Conservation (phyloP, 805 yeast species). For the Candida maesae region DNA sequence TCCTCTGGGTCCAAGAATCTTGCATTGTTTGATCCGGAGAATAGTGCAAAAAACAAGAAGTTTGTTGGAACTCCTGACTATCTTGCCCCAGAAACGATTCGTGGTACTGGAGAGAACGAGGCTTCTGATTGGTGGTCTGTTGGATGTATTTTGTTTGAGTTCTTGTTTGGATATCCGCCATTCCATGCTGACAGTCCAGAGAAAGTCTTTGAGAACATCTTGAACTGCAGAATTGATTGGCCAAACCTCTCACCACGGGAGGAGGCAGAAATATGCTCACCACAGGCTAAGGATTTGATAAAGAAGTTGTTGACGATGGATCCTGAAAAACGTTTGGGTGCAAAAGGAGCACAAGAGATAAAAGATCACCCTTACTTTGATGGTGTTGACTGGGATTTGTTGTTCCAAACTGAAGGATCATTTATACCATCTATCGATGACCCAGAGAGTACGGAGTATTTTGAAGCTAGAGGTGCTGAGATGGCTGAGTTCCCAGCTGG, state of each 20-base stretch:
- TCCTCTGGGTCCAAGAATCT: conserved; percentile 32
- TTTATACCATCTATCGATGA: conserved; percentile 77
- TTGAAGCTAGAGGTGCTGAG: conserved; percentile 86
- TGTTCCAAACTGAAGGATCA: conserved; percentile 70
- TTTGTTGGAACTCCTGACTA: conserved; percentile 98
- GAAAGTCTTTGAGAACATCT: conserved; percentile 76
- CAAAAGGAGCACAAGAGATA: conserved; percentile 75
- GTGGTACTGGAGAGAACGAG: conserved; percentile 77
- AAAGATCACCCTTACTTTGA: conserved; percentile 74
- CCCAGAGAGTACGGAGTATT: conserved; percentile 88
- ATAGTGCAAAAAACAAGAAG: conserved; percentile 48
- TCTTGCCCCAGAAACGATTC: conserved; percentile 92
- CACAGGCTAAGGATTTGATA: conserved; percentile 73
- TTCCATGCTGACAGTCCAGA: conserved; percentile 82
- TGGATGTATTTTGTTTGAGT: conserved; percentile 93
- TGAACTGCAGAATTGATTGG: conserved; percentile 77
- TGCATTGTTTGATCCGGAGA: conserved; percentile 74
- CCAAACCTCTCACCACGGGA: conserved; percentile 56
- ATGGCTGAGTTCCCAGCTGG: conserved; percentile 54
- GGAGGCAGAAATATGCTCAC: conserved; percentile 54
- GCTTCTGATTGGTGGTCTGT: conserved; percentile 98
- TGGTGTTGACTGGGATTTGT: conserved; percentile 66
- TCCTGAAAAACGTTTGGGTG: conserved; percentile 69
- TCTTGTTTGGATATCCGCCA: conserved; percentile 91
- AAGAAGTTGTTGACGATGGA: conserved; percentile 55